Evolutionary conservation across 1,284 basidiomycete species (phyloP), one percentile per base, ranked within the genome.

Genomic region (Cutaneotrichosporon mucoides): DNA sequence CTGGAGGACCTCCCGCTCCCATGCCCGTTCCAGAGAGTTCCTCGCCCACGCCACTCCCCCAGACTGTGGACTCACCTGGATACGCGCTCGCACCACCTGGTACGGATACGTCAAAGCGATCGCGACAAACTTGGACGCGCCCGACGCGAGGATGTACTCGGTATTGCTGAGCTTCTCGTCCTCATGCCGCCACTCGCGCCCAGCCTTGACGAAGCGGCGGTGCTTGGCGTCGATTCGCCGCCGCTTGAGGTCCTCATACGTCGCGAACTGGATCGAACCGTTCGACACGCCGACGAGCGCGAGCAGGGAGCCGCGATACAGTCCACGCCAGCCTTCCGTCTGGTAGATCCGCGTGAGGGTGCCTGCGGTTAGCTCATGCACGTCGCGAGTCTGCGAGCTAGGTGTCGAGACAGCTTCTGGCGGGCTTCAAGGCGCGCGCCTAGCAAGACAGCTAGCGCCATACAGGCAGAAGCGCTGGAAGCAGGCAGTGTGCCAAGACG

Each of bases 231-330:
- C 88, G 67, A 92, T 89, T 11, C 88, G 86, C 85, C 90, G 89
- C 52, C 84, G 81, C 76, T 99, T 99, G 84, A 98, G 87, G 76
- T 97, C 87, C 75, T 99, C 96, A 73, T 99, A 99, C 0, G 87
- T 85, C 81, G 95, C 91, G 75, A 99, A 99, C 74, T 99, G 95
- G 56, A 98, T 84, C 0, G 94, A 92, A 2, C 95, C 95, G 73
- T 95, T 98, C 71, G 88, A 88, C 57, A 99, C 94, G 41, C 96
- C 96, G 44, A 98, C 84, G 8, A 99, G 82, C 0, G 92, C 95
- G 13, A 99, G 83, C 0, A 86, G 82, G 0, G 92, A 93, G 1
- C 95, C 96, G 66, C 88, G 88, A 76, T 91, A 96, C 13, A 94
- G 81, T 0, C 95, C 96, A 6, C 80, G 70, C 4, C 88, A 64